These are phyloP conservation scores for Diddensiella caesifluorescens DNA, from an alignment of 805 yeast genomes.

Conservation along the genomic window DNA sequence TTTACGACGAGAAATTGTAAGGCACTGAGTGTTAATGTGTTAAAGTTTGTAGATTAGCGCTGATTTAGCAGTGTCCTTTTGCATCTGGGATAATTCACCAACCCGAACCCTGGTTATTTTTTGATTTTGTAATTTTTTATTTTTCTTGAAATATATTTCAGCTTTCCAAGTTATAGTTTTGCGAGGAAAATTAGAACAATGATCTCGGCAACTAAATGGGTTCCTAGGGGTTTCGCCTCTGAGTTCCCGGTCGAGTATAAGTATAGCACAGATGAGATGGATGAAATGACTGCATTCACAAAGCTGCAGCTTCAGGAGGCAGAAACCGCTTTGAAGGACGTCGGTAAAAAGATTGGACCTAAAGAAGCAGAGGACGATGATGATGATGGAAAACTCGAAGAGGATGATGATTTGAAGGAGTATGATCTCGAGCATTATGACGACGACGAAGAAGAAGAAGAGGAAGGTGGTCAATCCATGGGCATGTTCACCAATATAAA, in stretches of 20 bases:
- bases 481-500: conserved; percentile 43
- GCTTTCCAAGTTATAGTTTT: too few species aligned
- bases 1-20: too few species aligned
- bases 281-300: conserved; percentile 80
- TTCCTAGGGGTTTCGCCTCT: conserved; percentile 90
- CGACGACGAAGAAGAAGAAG: conserved; percentile 49
- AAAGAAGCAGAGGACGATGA: conserved; percentile 13
- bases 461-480: conserved; percentile 40
- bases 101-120: not conserved
- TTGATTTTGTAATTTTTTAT: not conserved
- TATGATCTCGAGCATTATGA: conserved; percentile 76
- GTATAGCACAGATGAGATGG: conserved; percentile 87
- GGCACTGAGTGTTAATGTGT: too few species aligned
- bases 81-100: too few species aligned
- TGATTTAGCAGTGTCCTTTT: too few species aligned
- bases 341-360: conserved; percentile 19
- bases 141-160: not conserved
- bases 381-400: conserved; percentile 5
- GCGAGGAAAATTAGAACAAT: conserved; percentile 37
- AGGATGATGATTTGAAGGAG: conserved; percentile 81
- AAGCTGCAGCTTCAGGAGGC: conserved; percentile 77
- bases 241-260: conserved; percentile 89
- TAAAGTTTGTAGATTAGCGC: too few species aligned
- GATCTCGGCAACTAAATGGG: conserved; percentile 94
- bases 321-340: conserved; percentile 48